Evolutionary conservation across 2,329 filamentous ascomycete species (phyloP), one percentile per base, ranked within the genome.

Genomic region (Plectosphaerella sp.): DNA sequence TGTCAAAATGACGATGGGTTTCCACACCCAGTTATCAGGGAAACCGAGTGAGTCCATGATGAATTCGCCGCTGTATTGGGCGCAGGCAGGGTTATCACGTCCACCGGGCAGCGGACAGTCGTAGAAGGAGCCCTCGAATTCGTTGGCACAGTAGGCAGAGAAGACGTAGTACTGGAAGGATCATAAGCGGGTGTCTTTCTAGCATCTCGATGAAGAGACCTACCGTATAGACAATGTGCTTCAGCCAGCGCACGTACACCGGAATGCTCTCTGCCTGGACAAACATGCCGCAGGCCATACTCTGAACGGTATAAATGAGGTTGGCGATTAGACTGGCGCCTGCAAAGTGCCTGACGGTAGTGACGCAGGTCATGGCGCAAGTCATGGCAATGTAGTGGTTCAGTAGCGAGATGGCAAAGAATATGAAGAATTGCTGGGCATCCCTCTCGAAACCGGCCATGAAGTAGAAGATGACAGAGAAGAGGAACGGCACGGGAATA

Each of bases 201-300:
- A 61, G 65, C 1, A 62, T 64, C 46, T 68, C 68, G 5, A 62
- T 62, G 4, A 60, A 63, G 3, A 2, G 4, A 62, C 73, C 63
- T 67, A 78, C 78, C 20, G 78, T 76, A 57, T 84, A 86, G 1
- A 82, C 79, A 22, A 77, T 76, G 73, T 83, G 87, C 62, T 90
- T 91, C 2, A 88, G 71, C 88, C 88, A 92, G 51, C 87, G 77
- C n/a, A 90, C 82, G 59, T 91, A 92, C 1, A 91, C 74, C 0
- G 88, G 87, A 4, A 92, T 88, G 5, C 84, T 83, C 50, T 88
- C 82, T 11, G 78, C 76, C 64, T 91, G 87, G 14, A 91, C 82
- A 58, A 92, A 91, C 65, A 86, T 91, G 1, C 88, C 88, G 57
- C 87, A 90, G 0, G 84, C 84, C 72, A 91, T 83, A 2, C 80